Base-by-base conservation (phyloP, 768 basidiomycete species). In the Stropharia rugosoannulata region DNA sequence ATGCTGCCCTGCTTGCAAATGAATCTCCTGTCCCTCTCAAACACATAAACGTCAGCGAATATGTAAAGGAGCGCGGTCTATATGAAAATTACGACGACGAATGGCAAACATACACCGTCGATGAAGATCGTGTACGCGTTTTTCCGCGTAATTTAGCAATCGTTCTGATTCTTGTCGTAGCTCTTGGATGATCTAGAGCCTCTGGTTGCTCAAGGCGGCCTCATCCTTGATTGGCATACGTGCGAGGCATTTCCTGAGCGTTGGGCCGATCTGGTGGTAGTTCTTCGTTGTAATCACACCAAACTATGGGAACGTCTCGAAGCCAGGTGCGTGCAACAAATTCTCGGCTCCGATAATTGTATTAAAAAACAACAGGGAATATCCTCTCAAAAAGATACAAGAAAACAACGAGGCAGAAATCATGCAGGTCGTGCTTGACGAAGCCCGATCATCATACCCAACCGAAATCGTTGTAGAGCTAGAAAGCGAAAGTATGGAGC, bases 361-460 rank as follows among this genome's bases (percentile, higher is more conserved):
- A 16, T 22, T 51, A 48, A 32, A 52, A 52, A 45, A 49, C 51
- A n/a, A 45, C 52, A 98, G 95, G 58, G 81, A 83, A 8, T 98
- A 98, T 67, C 75, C 90, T 1, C 70, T 95, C 47, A 92, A 92
- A 69, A 99, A 99, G 73, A 93, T 99, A 4, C 90, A 95, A 68
- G 97, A 99, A 73, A 99, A 99, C 70, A 95, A 98, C 70, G 90
- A 95, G 65, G 95, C 95, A 11, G 97, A 99, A 75, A 98, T 99
- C 66, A 97, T 98, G 95, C 80, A 91, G 65, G 85, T 95, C 49
- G 86, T 97, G 37, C 74, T 90, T 10, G 88, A 92, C 32, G 97
- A 99, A 69, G 95, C 96, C 3, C 79, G 85, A 42, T 84, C 85
- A 38, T 91, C 93, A 0, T 99, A 98, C 69, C 81, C 87, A 0